Evolutionary conservation across 192 early-diverging fungal genomes (phyloP), one percentile per base, ranked within the genome.

Genomic region (Entomortierella beljakovae): DNA sequence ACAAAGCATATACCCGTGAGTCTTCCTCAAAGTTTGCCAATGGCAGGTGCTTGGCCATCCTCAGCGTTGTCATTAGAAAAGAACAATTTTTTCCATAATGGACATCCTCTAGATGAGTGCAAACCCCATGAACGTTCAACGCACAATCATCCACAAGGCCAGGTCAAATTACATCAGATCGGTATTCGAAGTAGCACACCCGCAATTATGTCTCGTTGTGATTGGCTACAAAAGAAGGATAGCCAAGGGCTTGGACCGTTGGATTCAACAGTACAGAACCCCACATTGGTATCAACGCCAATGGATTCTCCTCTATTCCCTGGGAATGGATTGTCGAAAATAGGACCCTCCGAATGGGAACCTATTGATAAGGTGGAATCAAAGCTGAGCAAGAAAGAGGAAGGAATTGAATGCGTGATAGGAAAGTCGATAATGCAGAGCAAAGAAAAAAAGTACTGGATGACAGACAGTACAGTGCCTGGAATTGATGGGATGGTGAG

Each of bases 111-210:
- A 46, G 43, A 46, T 46, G 43, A 46, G 43, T 20, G 15, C 20
- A 46, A 16, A 20, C 15, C 15, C 13, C 43, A 46, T 11, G 15
- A 46, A 15, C 3, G 15, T 20, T 46, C 15, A 46, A 46, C 15
- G 15, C 43, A 11, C 3, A 11, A 46, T 46, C 43, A 11, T 10
- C 20, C 43, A 46, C 43, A 46, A 20, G 20, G 20, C 43, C 43
- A 20, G 3, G 43, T 46, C 11, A 4, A 22, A 6, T 18, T 52
- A n/a, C 28, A 34, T n/a, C 8, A 28, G 13, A 2, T 43, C 31
- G 42, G 46, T 35, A 23, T 25, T 28, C 72, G 72, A n/a, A 67
- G 72, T 34, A 75, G 64, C 34, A 61, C 72, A 20, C 72, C 72
- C 3, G 63, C 63, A 31, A 33, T 68, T 11, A 35, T 67, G 50